Evolutionary conservation across 2,329 filamentous ascomycete species (phyloP).

Genomic region (Cladosporium sp.): DNA sequence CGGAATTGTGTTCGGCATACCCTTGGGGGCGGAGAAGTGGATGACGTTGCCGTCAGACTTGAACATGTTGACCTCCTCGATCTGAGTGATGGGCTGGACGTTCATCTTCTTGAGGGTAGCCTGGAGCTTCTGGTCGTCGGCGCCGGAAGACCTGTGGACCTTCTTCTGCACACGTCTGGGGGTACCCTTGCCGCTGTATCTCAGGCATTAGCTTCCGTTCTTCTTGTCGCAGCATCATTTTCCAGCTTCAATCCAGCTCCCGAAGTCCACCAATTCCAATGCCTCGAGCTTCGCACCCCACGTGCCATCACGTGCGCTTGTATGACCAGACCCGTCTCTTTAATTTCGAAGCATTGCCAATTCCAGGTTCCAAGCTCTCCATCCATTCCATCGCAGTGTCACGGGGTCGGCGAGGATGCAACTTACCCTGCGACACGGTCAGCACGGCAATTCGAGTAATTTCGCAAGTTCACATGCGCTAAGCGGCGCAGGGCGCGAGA

Average conservation of each 20-base stretch:
- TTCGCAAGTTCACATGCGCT: conserved; percentile 13
- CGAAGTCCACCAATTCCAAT: neutral
- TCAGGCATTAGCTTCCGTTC: conserved; percentile 13
- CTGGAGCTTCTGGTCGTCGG: conserved; percentile 99
- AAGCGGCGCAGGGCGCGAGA: neutral
- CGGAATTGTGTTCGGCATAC: conserved; percentile 49
- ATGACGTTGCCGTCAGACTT: conserved; percentile 99
- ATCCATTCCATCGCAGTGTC: neutral
- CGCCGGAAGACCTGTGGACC: conserved; percentile 85
- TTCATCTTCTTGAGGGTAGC: conserved; percentile 98
- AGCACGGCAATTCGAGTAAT: conserved; percentile 24
- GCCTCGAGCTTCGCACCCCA: conserved; percentile 1
- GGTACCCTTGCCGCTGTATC: conserved; percentile 86
- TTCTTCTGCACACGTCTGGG: conserved; percentile 98
- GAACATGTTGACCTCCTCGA: conserved; percentile 99
- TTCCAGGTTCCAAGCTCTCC: conserved; percentile 7
- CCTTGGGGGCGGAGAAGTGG: conserved; percentile 97
- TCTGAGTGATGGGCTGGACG: conserved; percentile 98
- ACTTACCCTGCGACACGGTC: conserved; percentile 37
- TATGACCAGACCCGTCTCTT: conserved; percentile 3
- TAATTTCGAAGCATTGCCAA: neutral
- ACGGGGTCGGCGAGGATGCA: neutral
- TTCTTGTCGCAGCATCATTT: conserved; percentile 5
- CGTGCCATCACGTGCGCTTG: neutral
- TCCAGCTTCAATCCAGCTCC: neutral